Evolutionary conservation across 2,329 filamentous ascomycete species (phyloP).

Genomic region (Phialemonium atrogriseum): DNA sequence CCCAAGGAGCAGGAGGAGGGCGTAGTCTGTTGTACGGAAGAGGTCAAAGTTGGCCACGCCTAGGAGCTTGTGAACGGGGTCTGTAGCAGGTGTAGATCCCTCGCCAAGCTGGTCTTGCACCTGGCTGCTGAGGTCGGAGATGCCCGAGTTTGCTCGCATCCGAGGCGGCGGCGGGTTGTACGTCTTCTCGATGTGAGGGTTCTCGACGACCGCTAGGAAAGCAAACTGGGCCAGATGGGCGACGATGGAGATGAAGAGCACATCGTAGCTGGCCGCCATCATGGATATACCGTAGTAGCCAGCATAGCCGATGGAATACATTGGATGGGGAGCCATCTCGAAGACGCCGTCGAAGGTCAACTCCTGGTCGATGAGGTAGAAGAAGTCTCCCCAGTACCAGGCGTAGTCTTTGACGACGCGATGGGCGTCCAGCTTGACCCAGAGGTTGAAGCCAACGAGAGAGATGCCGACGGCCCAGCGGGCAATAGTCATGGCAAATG

Average conservation of each 20-base stretch:
- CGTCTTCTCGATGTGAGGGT: constrained; percentile 95
- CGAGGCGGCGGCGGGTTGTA: constrained; percentile 86
- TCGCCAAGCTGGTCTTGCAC: constrained; percentile 7
- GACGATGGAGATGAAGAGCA: constrained; percentile 91
- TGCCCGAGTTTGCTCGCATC: constrained; percentile 33
- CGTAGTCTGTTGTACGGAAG: constrained; percentile 77
- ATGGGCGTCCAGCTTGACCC: constrained; percentile 97
- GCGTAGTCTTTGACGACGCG: constrained; percentile 97
- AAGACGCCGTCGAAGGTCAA: constrained; percentile 98
- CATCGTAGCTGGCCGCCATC: constrained; percentile 96
- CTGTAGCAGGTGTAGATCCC: constrained; percentile 38
- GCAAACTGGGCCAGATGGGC: constrained; percentile 91
- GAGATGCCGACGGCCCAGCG: constrained; percentile 74
- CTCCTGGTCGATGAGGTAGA: constrained; percentile 96
- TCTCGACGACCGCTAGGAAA: constrained; percentile 87
- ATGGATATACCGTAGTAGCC: constrained; percentile 98
- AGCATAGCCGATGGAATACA: constrained; percentile 97
- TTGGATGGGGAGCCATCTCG: constrained; percentile 96
- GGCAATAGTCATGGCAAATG: constrained; percentile 54
- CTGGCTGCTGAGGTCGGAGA: constrained; percentile 15
- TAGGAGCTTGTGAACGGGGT: constrained; percentile 76
- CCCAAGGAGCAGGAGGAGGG: constrained; percentile 65
- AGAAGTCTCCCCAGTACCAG: constrained; percentile 99
- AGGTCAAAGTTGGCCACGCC: constrained; percentile 80
- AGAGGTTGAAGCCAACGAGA: constrained; percentile 88